Percentiles rank a stretch among this genome's conserved stretches.
phyloP scores from a whole-genome alignment of 352 stramenopile genomes.

The Thraustochytrium sp. region DNA sequence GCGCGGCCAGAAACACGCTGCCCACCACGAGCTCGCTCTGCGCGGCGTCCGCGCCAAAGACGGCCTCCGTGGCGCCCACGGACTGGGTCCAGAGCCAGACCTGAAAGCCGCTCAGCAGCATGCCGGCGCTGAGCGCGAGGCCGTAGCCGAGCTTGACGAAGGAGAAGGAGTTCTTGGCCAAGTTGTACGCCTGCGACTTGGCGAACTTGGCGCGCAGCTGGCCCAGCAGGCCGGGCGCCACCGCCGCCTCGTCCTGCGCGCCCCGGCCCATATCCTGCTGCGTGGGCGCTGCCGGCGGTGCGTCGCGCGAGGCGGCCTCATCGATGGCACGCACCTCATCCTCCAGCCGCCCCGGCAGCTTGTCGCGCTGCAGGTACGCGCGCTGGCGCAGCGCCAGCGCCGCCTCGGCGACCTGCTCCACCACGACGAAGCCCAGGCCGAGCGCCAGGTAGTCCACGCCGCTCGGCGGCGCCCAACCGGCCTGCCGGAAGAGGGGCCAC shows the following conservation, averaged over 20 bases:
- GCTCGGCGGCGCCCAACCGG: background rate
- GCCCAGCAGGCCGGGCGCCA: background rate
- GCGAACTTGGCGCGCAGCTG: slow-evolving; percentile 83
- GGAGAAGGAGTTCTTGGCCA: slow-evolving; percentile 91
- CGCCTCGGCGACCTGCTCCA: slow-evolving; percentile 4
- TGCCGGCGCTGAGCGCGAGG: slow-evolving; percentile 68
- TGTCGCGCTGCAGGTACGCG: background rate
- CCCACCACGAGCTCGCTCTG: slow-evolving; percentile 62
- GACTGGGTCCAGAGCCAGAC: slow-evolving; percentile 86
- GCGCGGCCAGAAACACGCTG: slow-evolving; percentile 65
- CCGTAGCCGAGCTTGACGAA: slow-evolving; percentile 80
- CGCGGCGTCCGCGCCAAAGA: slow-evolving; percentile 49
- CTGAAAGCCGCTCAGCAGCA: slow-evolving; percentile 82
- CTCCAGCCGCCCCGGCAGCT: background rate
- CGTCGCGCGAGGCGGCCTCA: background rate
- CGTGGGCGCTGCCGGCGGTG: background rate
- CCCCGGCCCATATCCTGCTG: slow-evolving; percentile 4
- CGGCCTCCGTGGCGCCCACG: slow-evolving; percentile 55
- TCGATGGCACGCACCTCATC: slow-evolving; percentile 5
- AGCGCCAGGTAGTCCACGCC: slow-evolving; percentile 23
- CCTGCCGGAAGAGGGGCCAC: background rate
- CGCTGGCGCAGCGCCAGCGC: background rate
- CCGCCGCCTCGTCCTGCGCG: background rate
- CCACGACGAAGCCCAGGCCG: slow-evolving; percentile 30
- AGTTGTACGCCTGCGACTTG: slow-evolving; percentile 82